Evolutionary conservation across 2,329 filamentous ascomycete genomes (phyloP), one percentile per base, ranked within the genome.

Genomic region (Clonostachys rhizophaga): DNA sequence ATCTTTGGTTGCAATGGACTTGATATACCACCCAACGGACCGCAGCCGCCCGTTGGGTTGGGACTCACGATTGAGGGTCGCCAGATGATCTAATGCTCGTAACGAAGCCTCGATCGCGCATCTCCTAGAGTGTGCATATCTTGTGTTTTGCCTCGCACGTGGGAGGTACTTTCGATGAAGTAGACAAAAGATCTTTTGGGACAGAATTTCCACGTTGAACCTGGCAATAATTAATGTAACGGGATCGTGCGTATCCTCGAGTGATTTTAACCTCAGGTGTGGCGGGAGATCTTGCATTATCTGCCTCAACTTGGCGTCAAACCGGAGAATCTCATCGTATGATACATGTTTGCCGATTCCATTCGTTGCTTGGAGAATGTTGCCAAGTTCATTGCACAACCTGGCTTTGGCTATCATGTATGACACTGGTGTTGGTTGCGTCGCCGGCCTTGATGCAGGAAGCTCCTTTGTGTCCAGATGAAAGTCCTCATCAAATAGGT

Each of bases 71-170:
- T 92, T 78, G 13, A 96, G 74, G 14, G 85, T 87, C 34, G 81
- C 77, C 59, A 97, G 83, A 55, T 92, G 89, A 20, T 79, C 76
- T 39, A 99, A 74, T 43, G 95, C 83, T 54, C 87, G 84, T 74
- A 96, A 76, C 0, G 91, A 89, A 2, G 91, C 88, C 58, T 96
- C 90, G 39, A 97, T 86, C 52, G 90, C 94, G 18, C 84, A 86
- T 39, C 85, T 83, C 33, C 92, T 81, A 4, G 91, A 96, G 59
- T 94, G 89, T 9, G 84, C 81, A 59, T 95, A 97, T 9, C 91
- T 80, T 10, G 87, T 74, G 56, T 92, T 94, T 49, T 87, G 81
- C 43, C 87, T 76, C 6, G 91, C 88, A 49, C 84, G 81, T n/a
- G 81, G 75, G 49, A 96, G 78, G 63, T 94, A 96, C 53, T 91